A percentile compares a stretch with the other conserved stretches of the same genome.
Conservation (phyloP, 2,329 filamentous ascomycete species). For the Westerdykella ornata region DNA sequence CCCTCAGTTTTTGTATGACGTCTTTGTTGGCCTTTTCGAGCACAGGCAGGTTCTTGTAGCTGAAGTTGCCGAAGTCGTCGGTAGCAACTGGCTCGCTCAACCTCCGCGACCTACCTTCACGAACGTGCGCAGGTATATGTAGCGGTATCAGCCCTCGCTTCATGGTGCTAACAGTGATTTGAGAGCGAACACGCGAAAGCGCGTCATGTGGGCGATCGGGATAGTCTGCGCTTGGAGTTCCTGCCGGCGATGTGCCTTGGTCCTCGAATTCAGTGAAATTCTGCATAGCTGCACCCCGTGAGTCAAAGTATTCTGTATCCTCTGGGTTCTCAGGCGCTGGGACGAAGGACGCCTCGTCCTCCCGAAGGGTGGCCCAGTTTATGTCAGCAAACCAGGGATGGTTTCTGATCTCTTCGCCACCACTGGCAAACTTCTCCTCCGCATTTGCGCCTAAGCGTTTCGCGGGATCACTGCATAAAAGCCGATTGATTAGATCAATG, state of each 20-base stretch:
- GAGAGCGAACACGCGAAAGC: constrained; percentile 77
- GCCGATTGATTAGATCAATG: constrained; percentile 86
- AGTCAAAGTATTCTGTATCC: constrained; percentile 96
- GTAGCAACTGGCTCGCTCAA: constrained; percentile 82
- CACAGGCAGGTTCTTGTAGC: constrained; percentile 95
- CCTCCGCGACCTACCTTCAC: constrained; percentile 78
- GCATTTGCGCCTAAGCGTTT: constrained; percentile 79
- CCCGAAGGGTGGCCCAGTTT: constrained; percentile 84
- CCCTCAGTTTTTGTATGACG: constrained; percentile 90
- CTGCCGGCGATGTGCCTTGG: constrained; percentile 65
- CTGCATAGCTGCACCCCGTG: constrained; percentile 82
- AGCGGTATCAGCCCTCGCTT: constrained; percentile 92
- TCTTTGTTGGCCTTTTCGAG: constrained; percentile 98
- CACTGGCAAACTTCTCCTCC: constrained; percentile 72
- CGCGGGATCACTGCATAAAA: constrained; percentile 77
- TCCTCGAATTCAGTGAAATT: constrained; percentile 94
- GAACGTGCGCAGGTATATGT: constrained; percentile 92
- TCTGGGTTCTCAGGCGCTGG: constrained; percentile 89
- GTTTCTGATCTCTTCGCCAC: constrained; percentile 82
- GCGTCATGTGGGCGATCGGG: constrained; percentile 90
- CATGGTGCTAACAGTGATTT: constrained; percentile 71
- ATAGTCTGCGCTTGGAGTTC: constrained; percentile 67
- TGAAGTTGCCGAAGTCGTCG: constrained; percentile 94
- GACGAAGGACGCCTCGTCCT: constrained; percentile 93
- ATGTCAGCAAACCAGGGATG: constrained; percentile 85